These are phyloP conservation scores for Hanseniaspora occidentalis DNA, from an alignment of 805 yeast species.

Conservation along the genomic window DNA sequence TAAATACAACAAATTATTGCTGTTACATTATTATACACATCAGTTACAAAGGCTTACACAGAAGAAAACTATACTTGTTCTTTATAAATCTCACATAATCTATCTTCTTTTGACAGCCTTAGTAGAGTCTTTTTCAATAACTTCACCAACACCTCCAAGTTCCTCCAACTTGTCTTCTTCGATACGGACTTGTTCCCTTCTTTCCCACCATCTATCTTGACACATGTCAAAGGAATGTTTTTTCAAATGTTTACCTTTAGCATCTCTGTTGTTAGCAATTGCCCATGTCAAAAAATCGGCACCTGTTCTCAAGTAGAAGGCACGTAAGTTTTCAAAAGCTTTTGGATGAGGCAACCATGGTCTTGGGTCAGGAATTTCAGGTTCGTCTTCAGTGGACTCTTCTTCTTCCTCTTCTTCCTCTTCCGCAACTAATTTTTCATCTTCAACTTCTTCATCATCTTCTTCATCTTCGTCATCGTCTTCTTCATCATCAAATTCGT, in stretches of 20 bases:
- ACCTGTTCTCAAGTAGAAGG: slow-evolving; percentile 78
- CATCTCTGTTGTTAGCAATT: slow-evolving; percentile 69
- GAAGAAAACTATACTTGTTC: too few relatives aligned
- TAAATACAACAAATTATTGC: too few relatives aligned
- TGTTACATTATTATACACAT: too few relatives aligned
- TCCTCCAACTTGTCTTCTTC: slow-evolving; percentile 87
- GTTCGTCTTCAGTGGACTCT: slow-evolving; percentile 46
- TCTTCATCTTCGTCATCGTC: slow-evolving; percentile 63
- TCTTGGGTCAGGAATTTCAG: slow-evolving; percentile 75
- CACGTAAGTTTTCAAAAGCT: slow-evolving; percentile 74
- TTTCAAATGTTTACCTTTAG: slow-evolving; percentile 83
- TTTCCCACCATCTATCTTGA: slow-evolving; percentile 97
- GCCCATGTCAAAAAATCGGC: slow-evolving; percentile 88
- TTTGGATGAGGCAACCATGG: slow-evolving; percentile 98
- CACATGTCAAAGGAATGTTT: slow-evolving; percentile 80
- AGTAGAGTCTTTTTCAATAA: slow-evolving; percentile 58
- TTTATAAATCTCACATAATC: not conserved
- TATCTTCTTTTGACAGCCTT: slow-evolving; percentile 44
- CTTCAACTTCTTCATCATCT: slow-evolving; percentile 38
- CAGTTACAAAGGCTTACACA: too few relatives aligned
- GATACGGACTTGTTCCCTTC: slow-evolving; percentile 81
- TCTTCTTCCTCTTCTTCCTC: slow-evolving; percentile 62
- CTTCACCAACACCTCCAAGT: slow-evolving; percentile 80
- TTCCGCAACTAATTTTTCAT: slow-evolving; percentile 34
- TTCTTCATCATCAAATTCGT: slow-evolving; percentile 49